A percentile compares a stretch with the other conserved stretches of the same genome.
Evolutionary conservation across 495 filamentous ascomycete genomes (phyloP).

Genomic region (Hypoxylon subgilvum): DNA sequence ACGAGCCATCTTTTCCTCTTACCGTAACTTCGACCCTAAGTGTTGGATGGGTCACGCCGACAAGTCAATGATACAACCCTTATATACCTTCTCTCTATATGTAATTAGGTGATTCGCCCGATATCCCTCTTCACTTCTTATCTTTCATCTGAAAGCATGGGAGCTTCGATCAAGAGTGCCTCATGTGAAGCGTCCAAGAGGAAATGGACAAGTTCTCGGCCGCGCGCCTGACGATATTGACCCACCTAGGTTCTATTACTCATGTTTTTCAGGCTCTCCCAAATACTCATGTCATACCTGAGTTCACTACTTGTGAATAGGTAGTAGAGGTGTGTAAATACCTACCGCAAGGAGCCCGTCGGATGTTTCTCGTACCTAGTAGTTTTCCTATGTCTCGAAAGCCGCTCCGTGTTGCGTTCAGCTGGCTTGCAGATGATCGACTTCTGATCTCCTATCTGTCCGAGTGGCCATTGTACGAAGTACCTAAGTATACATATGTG

Average conservation of each 20-base stretch:
- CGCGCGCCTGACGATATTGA: neutral
- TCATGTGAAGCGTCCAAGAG: neutral
- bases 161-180: neutral
- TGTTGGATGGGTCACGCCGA: conserved; percentile 14
- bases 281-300: conserved; percentile 1
- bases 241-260: too few relatives aligned
- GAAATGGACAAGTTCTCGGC: neutral
- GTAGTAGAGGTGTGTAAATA: too few relatives aligned
- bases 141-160: neutral
- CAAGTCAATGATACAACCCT: conserved; percentile 6
- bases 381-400: neutral
- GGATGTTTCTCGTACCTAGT: too few relatives aligned
- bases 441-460: neutral
- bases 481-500: too few relatives aligned
- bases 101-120: neutral
- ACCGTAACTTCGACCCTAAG: neutral
- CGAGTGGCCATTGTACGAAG: too few relatives aligned
- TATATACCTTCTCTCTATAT: conserved; percentile 1
- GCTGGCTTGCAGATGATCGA: conserved; percentile 35
- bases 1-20: conserved; percentile 14
- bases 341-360: conserved; percentile 1
- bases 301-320: conserved; percentile 8
- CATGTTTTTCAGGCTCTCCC: neutral
- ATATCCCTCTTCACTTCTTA: neutral
- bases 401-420: conserved; percentile 17